These are phyloP conservation scores for Luvunga scandens DNA, from an alignment of 345 rosid species.

Conservation along the genomic window DNA sequence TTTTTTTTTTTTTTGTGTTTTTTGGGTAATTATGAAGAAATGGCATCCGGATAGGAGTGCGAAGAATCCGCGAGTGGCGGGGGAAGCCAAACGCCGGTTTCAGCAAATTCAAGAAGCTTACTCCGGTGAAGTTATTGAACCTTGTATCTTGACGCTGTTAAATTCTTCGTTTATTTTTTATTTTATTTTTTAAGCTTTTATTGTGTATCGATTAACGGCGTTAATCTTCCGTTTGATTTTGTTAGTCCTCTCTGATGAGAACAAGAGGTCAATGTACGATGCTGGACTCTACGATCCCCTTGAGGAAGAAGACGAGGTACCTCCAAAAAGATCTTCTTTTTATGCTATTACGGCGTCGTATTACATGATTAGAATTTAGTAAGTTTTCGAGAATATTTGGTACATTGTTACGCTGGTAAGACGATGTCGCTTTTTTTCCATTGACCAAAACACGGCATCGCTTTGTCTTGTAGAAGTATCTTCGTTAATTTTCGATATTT, in stretches of 20 bases:
- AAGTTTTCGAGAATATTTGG: no score
- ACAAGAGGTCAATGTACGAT: slow-evolving; percentile 72
- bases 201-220: background rate
- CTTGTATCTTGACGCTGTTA: background rate
- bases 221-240: slow-evolving; percentile 12
- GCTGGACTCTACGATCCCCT: slow-evolving; percentile 78
- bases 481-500: background rate
- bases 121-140: slow-evolving; percentile 43
- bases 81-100: slow-evolving; percentile 80
- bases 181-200: background rate
- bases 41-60: slow-evolving; percentile 91
- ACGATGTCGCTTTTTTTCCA: background rate
- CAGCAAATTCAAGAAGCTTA: slow-evolving; percentile 96
- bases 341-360: slow-evolving; percentile 1
- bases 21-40: slow-evolving; percentile 42
- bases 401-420: background rate
- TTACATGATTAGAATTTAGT: no score
- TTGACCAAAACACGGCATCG: background rate
- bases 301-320: slow-evolving; percentile 69
- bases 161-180: background rate
- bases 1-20: background rate
- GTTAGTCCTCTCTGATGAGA: slow-evolving; percentile 64
- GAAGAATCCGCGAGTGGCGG: slow-evolving; percentile 49
- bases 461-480: background rate
- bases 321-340: slow-evolving; percentile 11